Evolutionary conservation across 768 basidiomycete genomes (phyloP).

Genomic region (Mycena kentingensis): DNA sequence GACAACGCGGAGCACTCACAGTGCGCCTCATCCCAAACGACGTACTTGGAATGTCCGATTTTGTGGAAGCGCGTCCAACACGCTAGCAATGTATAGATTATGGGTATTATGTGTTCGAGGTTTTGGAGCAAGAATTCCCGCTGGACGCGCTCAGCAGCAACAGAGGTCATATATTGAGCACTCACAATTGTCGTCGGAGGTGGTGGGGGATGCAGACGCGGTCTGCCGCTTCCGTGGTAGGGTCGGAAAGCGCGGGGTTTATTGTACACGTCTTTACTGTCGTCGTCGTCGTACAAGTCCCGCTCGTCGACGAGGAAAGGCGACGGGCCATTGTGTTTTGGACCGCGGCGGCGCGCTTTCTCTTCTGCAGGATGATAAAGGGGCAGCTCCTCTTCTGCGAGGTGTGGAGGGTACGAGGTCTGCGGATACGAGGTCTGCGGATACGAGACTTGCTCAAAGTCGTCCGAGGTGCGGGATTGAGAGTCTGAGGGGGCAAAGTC

Average conservation of each 20-base stretch:
- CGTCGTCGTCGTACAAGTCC: slow-evolving; percentile 45
- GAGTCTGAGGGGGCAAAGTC: slow-evolving; percentile 63
- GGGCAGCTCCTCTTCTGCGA: slow-evolving; percentile 51
- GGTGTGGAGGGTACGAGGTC: slow-evolving; percentile 39
- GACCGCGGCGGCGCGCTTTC: slow-evolving; percentile 59
- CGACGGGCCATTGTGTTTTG: slow-evolving; percentile 24
- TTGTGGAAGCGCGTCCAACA: slow-evolving; percentile 95
- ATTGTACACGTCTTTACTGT: slow-evolving; percentile 55
- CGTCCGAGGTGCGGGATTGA: slow-evolving; percentile 55
- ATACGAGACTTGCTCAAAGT: slow-evolving; percentile 72
- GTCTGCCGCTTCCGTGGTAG: slow-evolving; percentile 54
- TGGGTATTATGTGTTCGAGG: slow-evolving; percentile 73
- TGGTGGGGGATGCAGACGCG: slow-evolving; percentile 61
- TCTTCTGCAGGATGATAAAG: slow-evolving; percentile 62
- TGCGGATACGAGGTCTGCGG: slow-evolving; percentile 58
- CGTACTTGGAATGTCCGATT: slow-evolving; percentile 82
- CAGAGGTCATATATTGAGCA: slow-evolving; percentile 17
- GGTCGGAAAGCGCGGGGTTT: slow-evolving; percentile 44
- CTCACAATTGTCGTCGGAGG: slow-evolving; percentile 67
- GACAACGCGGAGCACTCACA: not conserved
- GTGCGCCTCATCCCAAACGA: slow-evolving; percentile 99
- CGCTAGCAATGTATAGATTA: slow-evolving; percentile 88
- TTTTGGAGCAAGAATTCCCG: slow-evolving; percentile 80
- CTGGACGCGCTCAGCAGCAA: slow-evolving; percentile 36
- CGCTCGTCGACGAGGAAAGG: slow-evolving; percentile 30